Evolutionary conservation across 371 early-diverging fungal species (phyloP).

Genomic region (Mortierella sp.): DNA sequence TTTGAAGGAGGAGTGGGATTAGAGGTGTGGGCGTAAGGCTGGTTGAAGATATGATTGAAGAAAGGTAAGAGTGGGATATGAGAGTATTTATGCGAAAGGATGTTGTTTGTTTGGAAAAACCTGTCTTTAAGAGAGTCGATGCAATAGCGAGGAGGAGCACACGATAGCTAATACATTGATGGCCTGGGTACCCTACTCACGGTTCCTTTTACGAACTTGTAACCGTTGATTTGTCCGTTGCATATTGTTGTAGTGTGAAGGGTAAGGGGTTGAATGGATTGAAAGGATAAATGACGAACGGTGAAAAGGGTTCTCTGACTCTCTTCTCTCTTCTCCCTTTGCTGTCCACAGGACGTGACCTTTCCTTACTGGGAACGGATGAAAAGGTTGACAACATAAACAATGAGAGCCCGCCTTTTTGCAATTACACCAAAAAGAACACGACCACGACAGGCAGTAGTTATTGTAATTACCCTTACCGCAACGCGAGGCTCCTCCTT

Average conservation of each 20-base stretch:
- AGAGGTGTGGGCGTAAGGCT: no score
- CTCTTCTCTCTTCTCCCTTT: not conserved
- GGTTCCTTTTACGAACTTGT: not conserved
- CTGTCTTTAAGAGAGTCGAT: not conserved
- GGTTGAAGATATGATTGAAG: not conserved
- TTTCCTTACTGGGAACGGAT: not conserved
- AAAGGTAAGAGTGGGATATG: not conserved
- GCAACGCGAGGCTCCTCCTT: not conserved
- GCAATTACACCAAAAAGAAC: not conserved
- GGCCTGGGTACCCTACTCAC: not conserved
- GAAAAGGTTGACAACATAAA: not conserved
- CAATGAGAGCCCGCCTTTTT: not conserved
- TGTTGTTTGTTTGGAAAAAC: not conserved
- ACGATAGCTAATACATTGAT: not conserved
- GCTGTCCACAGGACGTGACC: not conserved
- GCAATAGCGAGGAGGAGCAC: not conserved
- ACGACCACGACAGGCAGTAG: not conserved
- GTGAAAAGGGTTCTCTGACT: not conserved
- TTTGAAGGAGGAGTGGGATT: not conserved
- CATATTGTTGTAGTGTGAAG: not conserved
- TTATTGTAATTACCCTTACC: not conserved
- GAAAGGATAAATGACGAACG: not conserved
- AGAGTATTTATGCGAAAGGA: not conserved
- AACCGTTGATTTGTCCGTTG: not conserved
- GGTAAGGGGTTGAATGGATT: no score